phyloP scores from a whole-genome alignment of 129 eudicot genomes.

The Logfia minima region DNA sequence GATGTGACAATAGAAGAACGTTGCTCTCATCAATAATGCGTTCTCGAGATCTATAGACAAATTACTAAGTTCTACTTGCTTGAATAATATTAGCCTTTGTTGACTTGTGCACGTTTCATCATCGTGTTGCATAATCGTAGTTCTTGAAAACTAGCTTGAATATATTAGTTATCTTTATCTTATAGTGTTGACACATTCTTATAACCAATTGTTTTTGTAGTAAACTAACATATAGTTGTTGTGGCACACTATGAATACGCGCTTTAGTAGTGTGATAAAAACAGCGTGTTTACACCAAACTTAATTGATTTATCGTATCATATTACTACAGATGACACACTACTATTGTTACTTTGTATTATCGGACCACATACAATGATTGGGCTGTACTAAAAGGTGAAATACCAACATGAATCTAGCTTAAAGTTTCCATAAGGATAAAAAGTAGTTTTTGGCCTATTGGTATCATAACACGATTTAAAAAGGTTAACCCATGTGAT shows the following conservation, averaged over 20 bases:
- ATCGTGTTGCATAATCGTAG: background rate
- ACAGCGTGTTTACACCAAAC: background rate
- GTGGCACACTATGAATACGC: background rate
- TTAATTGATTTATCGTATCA: background rate
- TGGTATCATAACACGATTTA: slow-evolving; percentile 13
- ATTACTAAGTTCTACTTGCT: background rate
- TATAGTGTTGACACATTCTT: background rate
- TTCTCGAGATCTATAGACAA: too few species aligned
- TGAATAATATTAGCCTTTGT: background rate
- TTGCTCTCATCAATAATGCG: too few species aligned
- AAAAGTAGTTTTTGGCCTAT: slow-evolving; percentile 27
- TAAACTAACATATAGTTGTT: background rate
- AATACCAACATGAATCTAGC: slow-evolving; percentile 20
- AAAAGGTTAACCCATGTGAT: slow-evolving; percentile 32
- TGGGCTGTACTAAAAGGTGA: slow-evolving; percentile 16
- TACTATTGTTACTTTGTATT: background rate
- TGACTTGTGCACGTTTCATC: background rate
- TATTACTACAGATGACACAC: background rate
- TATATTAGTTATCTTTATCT: background rate
- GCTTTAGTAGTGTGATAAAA: background rate
- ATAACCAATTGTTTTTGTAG: background rate
- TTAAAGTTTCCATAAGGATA: slow-evolving; percentile 22
- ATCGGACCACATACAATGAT: slow-evolving; percentile 26
- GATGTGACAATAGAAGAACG: too few species aligned
- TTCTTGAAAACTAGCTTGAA: background rate